Evolutionary conservation across 176 grass and related monocot species (phyloP), one percentile per base, ranked within the genome.

Genomic region (Bothriochloa decipiens): DNA sequence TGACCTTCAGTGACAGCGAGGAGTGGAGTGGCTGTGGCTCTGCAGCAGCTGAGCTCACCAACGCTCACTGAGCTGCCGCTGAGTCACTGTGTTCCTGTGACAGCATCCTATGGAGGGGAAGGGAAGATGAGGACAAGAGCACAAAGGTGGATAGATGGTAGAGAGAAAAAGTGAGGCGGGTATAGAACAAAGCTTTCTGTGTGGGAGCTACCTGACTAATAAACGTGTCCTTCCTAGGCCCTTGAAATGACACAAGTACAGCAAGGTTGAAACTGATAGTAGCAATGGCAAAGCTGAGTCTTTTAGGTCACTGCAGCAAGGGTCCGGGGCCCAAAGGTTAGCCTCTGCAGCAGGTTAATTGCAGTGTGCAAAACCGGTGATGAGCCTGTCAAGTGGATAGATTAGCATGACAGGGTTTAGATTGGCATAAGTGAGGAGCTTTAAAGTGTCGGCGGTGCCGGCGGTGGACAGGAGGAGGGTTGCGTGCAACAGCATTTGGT

Each of bases 401-500:
- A 71, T 71, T 65, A 77, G 18, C 26, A 45, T 58, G 61, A 60
- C 43, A 69, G 16, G 5, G 10, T 15, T 80, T 23, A 16, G 23
- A 13, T 40, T 27, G 18, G 18, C 80, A 62, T 74, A 13, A 65
- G n/a, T 47, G 39, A 15, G 47, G 69, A 3, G 69, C 79, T 72
- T 86, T 90, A 55, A 82, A 86, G 78, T 90, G 83, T 78, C 88
- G 88, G 83, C 83, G 83, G 88, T 78, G 88, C 52, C 33, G 52
- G 17, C 72, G 65, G 72, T 82, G 83, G 83, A 81, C 72, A 81
- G 23, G 41, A 81, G 23, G 41, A 33, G 71, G 33, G 18, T 65
- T 76, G 78, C 79, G 65, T 58, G 87, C 11, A 69, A 52, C 39
- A 53, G 53, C 88, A 81, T 43, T 76, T 32, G 6, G 28, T 32